These are phyloP conservation scores for Massarina eburnea DNA, from an alignment of 2,329 filamentous ascomycete species.

Conservation along the genomic window DNA sequence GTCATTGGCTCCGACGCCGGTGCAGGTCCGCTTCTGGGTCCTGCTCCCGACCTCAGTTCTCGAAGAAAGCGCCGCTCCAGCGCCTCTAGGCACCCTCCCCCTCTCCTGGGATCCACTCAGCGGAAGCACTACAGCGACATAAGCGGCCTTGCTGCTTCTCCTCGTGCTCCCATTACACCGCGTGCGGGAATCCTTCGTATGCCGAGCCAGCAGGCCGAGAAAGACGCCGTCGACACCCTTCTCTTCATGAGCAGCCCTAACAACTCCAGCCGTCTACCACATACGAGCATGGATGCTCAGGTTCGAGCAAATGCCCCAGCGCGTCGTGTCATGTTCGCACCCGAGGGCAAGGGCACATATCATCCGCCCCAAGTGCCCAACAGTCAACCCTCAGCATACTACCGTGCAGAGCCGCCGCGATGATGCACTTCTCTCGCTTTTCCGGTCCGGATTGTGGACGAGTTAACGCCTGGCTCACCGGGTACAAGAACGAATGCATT, in stretches of 20 bases:
- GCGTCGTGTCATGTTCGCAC: slow-evolving; percentile 42
- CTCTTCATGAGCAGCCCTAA: slow-evolving; percentile 81
- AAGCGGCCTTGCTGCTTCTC: slow-evolving; percentile 13
- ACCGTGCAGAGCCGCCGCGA: slow-evolving; percentile 27
- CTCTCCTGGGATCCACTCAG: slow-evolving; percentile 28
- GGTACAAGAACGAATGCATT: slow-evolving; percentile 28
- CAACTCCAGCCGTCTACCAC: slow-evolving; percentile 55
- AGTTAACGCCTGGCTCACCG: slow-evolving; percentile 14
- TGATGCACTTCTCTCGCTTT: slow-evolving; percentile 8
- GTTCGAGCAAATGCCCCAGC: slow-evolving; percentile 17
- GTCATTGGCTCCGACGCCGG: slow-evolving; percentile 26
- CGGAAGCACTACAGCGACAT: slow-evolving; percentile 38
- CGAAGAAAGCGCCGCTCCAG: slow-evolving; percentile 41
- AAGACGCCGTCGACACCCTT: slow-evolving; percentile 78
- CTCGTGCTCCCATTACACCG: slow-evolving; percentile 34
- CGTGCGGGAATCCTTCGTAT: slow-evolving; percentile 62
- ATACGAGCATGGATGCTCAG: slow-evolving; percentile 13
- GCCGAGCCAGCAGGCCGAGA: slow-evolving; percentile 70
- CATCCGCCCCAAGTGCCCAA: slow-evolving; percentile 27
- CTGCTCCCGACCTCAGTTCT: slow-evolving; percentile 35
- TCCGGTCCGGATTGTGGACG: slow-evolving; percentile 6
- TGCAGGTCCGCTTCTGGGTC: slow-evolving; percentile 29
- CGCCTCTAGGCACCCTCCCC: slow-evolving; percentile 34
- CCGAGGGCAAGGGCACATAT: slow-evolving; percentile 23
- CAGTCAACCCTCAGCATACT: slow-evolving; percentile 26